These are phyloP conservation scores for Xylariaceae sp. DNA, from an alignment of 2,329 filamentous ascomycete genomes.

Conservation along the genomic window DNA sequence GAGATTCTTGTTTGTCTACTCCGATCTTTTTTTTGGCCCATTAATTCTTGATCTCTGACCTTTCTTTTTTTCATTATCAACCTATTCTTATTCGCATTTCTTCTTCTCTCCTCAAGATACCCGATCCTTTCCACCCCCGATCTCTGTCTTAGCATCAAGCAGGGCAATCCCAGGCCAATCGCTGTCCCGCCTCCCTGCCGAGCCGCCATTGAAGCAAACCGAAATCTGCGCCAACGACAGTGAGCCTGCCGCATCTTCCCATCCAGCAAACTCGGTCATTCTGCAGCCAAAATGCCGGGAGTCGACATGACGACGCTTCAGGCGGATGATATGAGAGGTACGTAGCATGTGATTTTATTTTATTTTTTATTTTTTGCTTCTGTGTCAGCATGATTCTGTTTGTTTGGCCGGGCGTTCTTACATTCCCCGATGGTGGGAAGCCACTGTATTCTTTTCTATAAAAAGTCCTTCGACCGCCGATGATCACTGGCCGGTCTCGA, in stretches of 20 bases:
- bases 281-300: conserved; percentile 32
- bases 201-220: neutral
- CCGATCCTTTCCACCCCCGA: neutral
- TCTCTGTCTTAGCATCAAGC: neutral
- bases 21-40: no score
- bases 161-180: neutral
- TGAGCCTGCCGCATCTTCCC: neutral
- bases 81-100: neutral
- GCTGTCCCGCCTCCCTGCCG: neutral
- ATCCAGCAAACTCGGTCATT: neutral
- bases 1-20: no score
- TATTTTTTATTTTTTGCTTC: neutral
- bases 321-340: conserved; percentile 38
- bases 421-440: neutral
- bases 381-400: neutral
- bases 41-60: no score
- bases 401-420: neutral
- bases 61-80: no score
- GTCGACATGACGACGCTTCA: conserved; percentile 32
- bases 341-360: conserved; percentile 16
- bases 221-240: neutral
- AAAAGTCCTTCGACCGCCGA: neutral
- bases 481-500: neutral
- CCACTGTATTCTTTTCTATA: neutral
- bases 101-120: neutral